These are phyloP conservation scores for Geum urbanum DNA, from an alignment of 306 rosid species.

Conservation along the genomic window DNA sequence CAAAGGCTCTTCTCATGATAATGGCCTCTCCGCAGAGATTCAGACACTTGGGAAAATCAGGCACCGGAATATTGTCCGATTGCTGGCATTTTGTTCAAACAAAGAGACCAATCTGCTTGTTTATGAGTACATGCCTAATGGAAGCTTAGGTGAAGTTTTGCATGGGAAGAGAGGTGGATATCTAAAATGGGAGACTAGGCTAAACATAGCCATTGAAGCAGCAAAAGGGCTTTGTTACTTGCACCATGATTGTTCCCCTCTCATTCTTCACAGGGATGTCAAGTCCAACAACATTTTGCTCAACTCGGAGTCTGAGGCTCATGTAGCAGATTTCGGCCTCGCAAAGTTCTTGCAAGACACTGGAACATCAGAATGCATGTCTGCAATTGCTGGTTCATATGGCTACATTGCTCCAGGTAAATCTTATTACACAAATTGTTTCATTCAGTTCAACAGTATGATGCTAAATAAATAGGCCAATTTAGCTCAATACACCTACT, in stretches of 20 bases:
- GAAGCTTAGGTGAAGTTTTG: conserved; percentile 78
- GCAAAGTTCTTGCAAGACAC: conserved; percentile 85
- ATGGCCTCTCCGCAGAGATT: conserved; percentile 80
- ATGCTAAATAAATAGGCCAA: neutral
- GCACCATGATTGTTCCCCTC: conserved; percentile 91
- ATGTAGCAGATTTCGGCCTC: conserved; percentile 91
- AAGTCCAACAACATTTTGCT: conserved; percentile 85
- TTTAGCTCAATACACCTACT: neutral
- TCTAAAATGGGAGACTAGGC: conserved; percentile 75
- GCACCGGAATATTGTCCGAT: conserved; percentile 80
- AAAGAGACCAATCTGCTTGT: conserved; percentile 77
- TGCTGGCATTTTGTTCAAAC: conserved; percentile 72
- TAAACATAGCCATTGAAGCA: conserved; percentile 78
- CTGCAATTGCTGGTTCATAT: conserved; percentile 91
- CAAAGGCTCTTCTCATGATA: conserved; percentile 82
- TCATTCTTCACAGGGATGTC: conserved; percentile 79
- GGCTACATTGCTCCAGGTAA: conserved; percentile 98
- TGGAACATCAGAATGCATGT: conserved; percentile 90
- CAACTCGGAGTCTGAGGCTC: conserved; percentile 78
- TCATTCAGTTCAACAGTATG: neutral
- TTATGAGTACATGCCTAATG: conserved; percentile 85
- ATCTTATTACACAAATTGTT: neutral
- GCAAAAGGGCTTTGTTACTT: conserved; percentile 83
- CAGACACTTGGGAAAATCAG: conserved; percentile 74
- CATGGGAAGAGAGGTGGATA: conserved; percentile 78